Conservation (phyloP, 805 yeast species). For the Candida schatavii region DNA sequence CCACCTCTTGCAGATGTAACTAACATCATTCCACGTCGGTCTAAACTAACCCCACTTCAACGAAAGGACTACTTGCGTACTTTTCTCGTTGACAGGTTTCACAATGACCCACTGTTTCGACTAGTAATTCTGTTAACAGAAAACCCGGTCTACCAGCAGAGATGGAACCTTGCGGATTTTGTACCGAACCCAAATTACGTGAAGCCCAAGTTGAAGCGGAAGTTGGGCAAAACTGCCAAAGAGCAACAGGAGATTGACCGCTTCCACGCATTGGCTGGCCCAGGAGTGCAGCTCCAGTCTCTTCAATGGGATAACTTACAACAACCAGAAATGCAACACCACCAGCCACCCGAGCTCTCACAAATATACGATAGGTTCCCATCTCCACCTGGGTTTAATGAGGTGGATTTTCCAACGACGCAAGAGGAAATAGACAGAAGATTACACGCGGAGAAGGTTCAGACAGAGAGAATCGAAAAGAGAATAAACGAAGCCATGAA, state of each 20-base stretch:
- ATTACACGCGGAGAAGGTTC: constrained; percentile 18
- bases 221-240: constrained; percentile 13
- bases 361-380: constrained; percentile 37
- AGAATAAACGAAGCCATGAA: constrained; percentile 24
- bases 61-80: constrained; percentile 26
- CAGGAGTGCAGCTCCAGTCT: constrained; percentile 3
- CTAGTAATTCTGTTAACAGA: constrained; percentile 19
- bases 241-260: constrained; percentile 14
- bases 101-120: constrained; percentile 14
- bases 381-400: constrained; percentile 41
- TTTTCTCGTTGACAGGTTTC: constrained; percentile 21
- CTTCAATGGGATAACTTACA: constrained; percentile 5
- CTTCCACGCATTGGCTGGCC: constrained; percentile 13
- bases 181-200: constrained; percentile 25
- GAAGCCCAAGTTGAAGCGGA: constrained; percentile 14
- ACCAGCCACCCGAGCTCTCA: constrained; percentile 13
- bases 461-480: constrained; percentile 24
- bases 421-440: constrained; percentile 26
- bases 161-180: constrained; percentile 38
- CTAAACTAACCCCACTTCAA: constrained; percentile 27
- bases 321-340: no score
- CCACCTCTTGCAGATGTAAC: constrained; percentile 2
- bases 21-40: background rate
- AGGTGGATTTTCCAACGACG: constrained; percentile 34
- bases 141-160: constrained; percentile 36